These are phyloP conservation scores for Manihot esculenta DNA, from an alignment of 441 rosid genomes.

Conservation along the genomic window DNA sequence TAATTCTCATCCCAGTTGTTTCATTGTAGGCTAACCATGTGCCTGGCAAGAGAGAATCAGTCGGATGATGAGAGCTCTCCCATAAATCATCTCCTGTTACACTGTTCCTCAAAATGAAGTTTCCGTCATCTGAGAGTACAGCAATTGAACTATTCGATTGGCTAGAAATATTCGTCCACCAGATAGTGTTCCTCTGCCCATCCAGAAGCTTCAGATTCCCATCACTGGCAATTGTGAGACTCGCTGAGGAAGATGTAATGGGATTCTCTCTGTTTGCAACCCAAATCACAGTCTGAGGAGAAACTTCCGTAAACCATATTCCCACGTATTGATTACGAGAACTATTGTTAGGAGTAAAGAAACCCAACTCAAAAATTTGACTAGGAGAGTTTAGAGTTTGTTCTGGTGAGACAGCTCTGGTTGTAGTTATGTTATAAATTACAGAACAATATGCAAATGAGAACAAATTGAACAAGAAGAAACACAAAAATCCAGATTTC, in stretches of 20 bases:
- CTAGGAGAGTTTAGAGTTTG: slow-evolving; percentile 42
- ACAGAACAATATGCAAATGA: slow-evolving; percentile 6
- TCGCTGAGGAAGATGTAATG: slow-evolving; percentile 37
- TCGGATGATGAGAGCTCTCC: slow-evolving; percentile 13
- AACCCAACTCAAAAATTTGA: slow-evolving; percentile 59
- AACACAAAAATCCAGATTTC: neutral
- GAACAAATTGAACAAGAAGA: neutral
- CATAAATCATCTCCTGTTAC: slow-evolving; percentile 10
- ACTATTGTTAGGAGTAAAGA: slow-evolving; percentile 41
- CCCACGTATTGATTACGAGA: slow-evolving; percentile 55
- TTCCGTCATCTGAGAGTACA: slow-evolving; percentile 9
- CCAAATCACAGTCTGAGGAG: slow-evolving; percentile 51
- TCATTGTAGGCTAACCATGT: slow-evolving; percentile 5
- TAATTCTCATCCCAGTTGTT: slow-evolving; percentile 4
- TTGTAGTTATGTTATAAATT: slow-evolving; percentile 33
- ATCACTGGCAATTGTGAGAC: slow-evolving; percentile 11
- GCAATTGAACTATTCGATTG: slow-evolving; percentile 6
- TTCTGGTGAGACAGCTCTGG: slow-evolving; percentile 38
- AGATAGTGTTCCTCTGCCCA: slow-evolving; percentile 11
- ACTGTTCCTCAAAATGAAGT: neutral
- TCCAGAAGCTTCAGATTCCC: slow-evolving; percentile 21
- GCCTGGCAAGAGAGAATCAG: slow-evolving; percentile 12
- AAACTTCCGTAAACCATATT: slow-evolving; percentile 59
- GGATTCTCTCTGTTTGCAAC: slow-evolving; percentile 76
- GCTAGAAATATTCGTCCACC: slow-evolving; percentile 17